Conservation (phyloP, 495 filamentous ascomycete genomes). For the Thozetella sp. region DNA sequence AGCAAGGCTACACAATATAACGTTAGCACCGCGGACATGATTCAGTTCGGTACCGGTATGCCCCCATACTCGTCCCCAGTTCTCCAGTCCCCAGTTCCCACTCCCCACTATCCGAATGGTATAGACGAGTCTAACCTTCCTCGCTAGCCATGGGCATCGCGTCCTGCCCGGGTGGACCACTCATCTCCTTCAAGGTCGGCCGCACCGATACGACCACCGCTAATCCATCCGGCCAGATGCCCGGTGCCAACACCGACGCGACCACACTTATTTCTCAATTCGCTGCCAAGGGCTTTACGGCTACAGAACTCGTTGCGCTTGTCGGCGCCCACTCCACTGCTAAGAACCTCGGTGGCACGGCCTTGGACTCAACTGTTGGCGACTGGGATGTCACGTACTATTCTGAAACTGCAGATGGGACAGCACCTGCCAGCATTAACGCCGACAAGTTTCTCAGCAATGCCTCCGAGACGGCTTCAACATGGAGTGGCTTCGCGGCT, state of each 20-base stretch:
- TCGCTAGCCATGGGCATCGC: neutral
- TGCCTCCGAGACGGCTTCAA: slow-evolving; percentile 22
- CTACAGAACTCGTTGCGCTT: slow-evolving; percentile 20
- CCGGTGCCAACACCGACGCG: slow-evolving; percentile 10
- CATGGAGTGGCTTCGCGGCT: slow-evolving; percentile 21
- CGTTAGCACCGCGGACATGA: slow-evolving; percentile 20
- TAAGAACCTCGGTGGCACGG: slow-evolving; percentile 29
- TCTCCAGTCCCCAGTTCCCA: too few species aligned
- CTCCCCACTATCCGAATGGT: too few species aligned
- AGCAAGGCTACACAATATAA: slow-evolving; percentile 16
- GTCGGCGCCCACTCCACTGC: slow-evolving; percentile 20
- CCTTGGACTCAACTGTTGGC: slow-evolving; percentile 24
- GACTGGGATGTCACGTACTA: slow-evolving; percentile 40
- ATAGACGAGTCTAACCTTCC: neutral
- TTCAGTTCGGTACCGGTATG: slow-evolving; percentile 24
- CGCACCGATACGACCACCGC: slow-evolving; percentile 15
- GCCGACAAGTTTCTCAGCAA: slow-evolving; percentile 39
- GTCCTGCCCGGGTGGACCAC: slow-evolving; percentile 12
- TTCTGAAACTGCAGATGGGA: slow-evolving; percentile 25
- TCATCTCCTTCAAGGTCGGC: slow-evolving; percentile 19
- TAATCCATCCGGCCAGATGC: slow-evolving; percentile 12
- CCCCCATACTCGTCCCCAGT: neutral
- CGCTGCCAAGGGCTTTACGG: slow-evolving; percentile 20
- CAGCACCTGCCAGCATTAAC: slow-evolving; percentile 30
- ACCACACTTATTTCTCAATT: slow-evolving; percentile 16